A percentile compares a stretch with the other conserved stretches of the same genome.
Evolutionary conservation across 441 rosid species (phyloP).

Genomic region (Pelargonium cotyledonis): DNA sequence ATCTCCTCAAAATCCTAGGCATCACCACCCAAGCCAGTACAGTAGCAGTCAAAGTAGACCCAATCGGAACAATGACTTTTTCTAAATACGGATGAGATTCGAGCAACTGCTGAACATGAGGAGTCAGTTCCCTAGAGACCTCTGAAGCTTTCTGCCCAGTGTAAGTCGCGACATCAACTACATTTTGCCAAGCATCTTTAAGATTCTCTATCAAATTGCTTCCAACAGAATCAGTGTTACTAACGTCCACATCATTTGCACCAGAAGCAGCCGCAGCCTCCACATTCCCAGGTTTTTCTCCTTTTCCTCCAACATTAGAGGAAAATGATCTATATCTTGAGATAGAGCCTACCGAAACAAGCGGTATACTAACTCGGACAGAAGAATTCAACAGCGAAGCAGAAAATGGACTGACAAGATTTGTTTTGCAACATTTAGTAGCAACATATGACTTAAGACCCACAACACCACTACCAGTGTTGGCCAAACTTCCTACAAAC

Average conservation of each 20-base stretch:
- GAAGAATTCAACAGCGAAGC: slow-evolving; percentile 19
- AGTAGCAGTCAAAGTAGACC: slow-evolving; percentile 48
- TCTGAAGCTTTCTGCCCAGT: slow-evolving; percentile 53
- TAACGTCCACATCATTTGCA: slow-evolving; percentile 25
- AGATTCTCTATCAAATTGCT: slow-evolving; percentile 50
- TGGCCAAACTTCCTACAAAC: slow-evolving; percentile 17
- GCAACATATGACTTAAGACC: slow-evolving; percentile 12
- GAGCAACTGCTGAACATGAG: slow-evolving; percentile 50
- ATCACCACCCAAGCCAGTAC: slow-evolving; percentile 75
- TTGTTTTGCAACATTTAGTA: slow-evolving; percentile 11
- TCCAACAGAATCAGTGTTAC: slow-evolving; percentile 26
- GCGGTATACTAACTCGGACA: slow-evolving; percentile 20
- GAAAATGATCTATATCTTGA: slow-evolving; percentile 28
- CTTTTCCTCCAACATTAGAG: slow-evolving; percentile 41
- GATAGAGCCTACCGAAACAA: slow-evolving; percentile 27
- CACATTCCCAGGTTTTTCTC: slow-evolving; percentile 23
- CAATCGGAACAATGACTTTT: slow-evolving; percentile 51
- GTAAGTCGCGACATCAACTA: slow-evolving; percentile 35
- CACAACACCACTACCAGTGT: slow-evolving; percentile 11
- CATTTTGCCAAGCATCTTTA: slow-evolving; percentile 45
- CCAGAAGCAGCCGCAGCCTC: slow-evolving; percentile 36
- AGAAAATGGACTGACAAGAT: slow-evolving; percentile 17
- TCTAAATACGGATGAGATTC: slow-evolving; percentile 63
- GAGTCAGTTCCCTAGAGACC: slow-evolving; percentile 43
- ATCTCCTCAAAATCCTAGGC: slow-evolving; percentile 68